A percentile compares a stretch with the other conserved stretches of the same genome.
phyloP scores from a whole-genome alignment of 1,139 yeast genomes.

The Magnusiomyces sp. region DNA sequence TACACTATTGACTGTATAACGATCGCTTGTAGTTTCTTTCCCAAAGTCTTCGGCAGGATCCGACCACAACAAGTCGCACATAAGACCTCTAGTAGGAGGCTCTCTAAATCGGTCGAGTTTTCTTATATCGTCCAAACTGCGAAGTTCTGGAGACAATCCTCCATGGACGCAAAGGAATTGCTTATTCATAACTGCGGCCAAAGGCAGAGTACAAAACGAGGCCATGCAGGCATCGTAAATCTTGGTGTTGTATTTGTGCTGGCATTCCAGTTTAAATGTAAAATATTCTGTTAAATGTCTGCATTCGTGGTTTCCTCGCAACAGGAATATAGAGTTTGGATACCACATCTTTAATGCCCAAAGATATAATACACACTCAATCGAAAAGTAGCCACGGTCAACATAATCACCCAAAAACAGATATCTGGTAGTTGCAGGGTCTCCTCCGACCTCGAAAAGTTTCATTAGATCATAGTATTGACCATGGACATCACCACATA shows the following conservation, averaged over 20 bases:
- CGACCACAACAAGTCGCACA: conserved; percentile 96
- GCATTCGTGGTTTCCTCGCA: conserved; percentile 95
- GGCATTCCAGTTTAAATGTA: conserved; percentile 85
- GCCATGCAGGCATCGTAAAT: conserved; percentile 70
- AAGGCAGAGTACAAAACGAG: conserved; percentile 81
- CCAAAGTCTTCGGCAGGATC: conserved; percentile 92
- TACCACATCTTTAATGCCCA: conserved; percentile 75
- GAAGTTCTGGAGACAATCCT: conserved; percentile 85
- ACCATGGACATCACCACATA: conserved; percentile 96
- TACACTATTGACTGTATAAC: conserved; percentile 61
- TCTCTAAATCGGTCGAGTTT: conserved; percentile 74
- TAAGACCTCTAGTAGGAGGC: conserved; percentile 88
- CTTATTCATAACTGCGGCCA: conserved; percentile 89
- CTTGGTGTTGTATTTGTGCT: conserved; percentile 64
- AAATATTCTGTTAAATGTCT: conserved; percentile 89
- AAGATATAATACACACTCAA: conserved; percentile 75
- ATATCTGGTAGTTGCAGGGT: conserved; percentile 68
- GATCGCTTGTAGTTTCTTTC: conserved; percentile 48
- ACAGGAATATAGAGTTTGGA: conserved; percentile 69
- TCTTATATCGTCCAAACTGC: conserved; percentile 59
- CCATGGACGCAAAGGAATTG: conserved; percentile 97
- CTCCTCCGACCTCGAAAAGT: conserved; percentile 90
- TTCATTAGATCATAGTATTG: conserved; percentile 88
- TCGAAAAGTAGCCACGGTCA: conserved; percentile 87
- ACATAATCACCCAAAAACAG: conserved; percentile 92